Conservation (phyloP, 441 rosid species). For the Corymbia calophylla region DNA sequence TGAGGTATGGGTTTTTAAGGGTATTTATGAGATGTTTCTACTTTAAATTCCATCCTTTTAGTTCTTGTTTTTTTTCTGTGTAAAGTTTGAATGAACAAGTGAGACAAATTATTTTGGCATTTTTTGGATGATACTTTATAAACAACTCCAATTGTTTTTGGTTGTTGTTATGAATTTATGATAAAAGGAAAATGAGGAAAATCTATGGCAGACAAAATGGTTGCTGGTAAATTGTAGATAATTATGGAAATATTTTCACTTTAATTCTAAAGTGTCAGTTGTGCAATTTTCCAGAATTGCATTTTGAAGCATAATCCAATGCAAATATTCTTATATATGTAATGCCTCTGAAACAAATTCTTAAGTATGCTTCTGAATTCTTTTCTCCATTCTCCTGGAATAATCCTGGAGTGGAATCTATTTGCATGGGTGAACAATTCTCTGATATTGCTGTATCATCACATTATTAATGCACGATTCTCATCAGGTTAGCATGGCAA, state of each 20-base stretch:
- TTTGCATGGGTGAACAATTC: neutral
- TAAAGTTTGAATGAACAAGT: neutral
- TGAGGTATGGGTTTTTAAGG: conserved; percentile 43
- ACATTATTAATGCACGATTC: neutral
- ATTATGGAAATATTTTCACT: neutral
- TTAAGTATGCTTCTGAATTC: neutral
- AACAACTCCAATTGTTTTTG: neutral
- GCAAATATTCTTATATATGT: neutral
- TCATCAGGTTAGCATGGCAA: conserved; percentile 84
- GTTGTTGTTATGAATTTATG: neutral
- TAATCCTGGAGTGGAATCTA: neutral
- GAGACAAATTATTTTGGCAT: neutral
- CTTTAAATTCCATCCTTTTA: neutral
- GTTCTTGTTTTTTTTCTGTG: neutral
- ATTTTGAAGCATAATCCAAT: neutral
- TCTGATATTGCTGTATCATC: neutral
- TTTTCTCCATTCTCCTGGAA: neutral
- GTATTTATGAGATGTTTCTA: neutral
- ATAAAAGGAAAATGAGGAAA: neutral
- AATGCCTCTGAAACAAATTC: neutral
- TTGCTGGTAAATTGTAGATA: neutral
- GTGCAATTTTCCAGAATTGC: neutral
- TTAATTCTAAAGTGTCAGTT: neutral
- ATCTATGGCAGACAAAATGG: neutral
- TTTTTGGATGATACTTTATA: neutral